Evolutionary conservation across 257 asterid genomes (phyloP), one percentile per base, ranked within the genome.

Genomic region (Parsonsia alboflavescens): DNA sequence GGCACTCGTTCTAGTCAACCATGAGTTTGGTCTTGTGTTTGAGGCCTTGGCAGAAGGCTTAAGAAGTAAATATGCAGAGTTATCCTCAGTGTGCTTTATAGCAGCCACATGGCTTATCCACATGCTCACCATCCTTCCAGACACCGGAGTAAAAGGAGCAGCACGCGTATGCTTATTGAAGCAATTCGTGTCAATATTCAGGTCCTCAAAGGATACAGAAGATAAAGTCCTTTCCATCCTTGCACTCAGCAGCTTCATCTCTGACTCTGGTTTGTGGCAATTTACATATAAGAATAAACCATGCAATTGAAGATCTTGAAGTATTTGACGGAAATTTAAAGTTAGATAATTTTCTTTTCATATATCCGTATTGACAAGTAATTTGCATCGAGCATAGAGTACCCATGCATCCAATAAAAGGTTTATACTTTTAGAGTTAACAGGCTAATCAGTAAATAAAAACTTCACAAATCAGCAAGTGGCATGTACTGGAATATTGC

Each of bases 21-120:
- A 92, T 82, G 98, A 92, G 74, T 92, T 90, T 39, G 98, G 97
- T 3, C 73, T 92, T 44, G 70, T 92, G 26, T 90, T 90, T 78
- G 98, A 89, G 81, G 97, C 89, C 76, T 81, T 92, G 56, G 93
- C 93, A 30, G 90, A 88, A 79, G 94, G 98, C 16, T 68, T 90
- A 64, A 84, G 85, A 36, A 85, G 94, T 52, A 82, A 75, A 68
- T 56, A 76, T 42, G 83, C 84, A 80, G 94, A 90, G 68, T 72
- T 92, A 58, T 81, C 64, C 49, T 84, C 97, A 0, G 82, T 86
- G n/a, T 90, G 98, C 85, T 86, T 88, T 83, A 82, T 92, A 82
- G 80, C 88, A 0, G 85, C 96, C 28, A 84, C 89, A 44, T 92
- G 98, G 98, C 97, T 92, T 16, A 80, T 85, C 52, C 75, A 90